Evolutionary conservation across 768 basidiomycete genomes (phyloP).

Genomic region (Lactarius tabidus): DNA sequence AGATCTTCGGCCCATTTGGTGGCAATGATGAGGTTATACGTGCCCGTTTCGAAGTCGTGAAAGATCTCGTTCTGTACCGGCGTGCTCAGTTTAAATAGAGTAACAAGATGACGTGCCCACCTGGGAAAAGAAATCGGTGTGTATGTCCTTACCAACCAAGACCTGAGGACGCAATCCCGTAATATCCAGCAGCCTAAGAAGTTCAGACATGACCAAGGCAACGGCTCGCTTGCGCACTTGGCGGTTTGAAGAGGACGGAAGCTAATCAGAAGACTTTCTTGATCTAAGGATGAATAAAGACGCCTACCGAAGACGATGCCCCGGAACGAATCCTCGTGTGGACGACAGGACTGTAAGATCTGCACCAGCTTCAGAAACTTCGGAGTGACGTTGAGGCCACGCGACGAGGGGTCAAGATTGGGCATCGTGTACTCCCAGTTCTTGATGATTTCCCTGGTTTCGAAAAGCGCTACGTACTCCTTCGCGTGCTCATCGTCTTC

Average conservation of each 20-base stretch:
- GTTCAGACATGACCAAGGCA: slow-evolving; percentile 55
- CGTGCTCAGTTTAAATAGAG: not conserved
- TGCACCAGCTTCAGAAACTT: slow-evolving; percentile 63
- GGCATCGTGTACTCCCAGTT: slow-evolving; percentile 65
- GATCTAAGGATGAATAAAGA: slow-evolving; percentile 13
- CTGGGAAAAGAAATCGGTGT: slow-evolving; percentile 34
- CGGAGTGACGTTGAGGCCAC: slow-evolving; percentile 61
- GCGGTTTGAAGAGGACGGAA: not conserved
- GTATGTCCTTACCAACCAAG: slow-evolving; percentile 38
- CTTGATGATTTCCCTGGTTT: slow-evolving; percentile 42
- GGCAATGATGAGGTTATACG: slow-evolving; percentile 59
- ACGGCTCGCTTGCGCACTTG: slow-evolving; percentile 51
- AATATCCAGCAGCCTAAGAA: slow-evolving; percentile 53
- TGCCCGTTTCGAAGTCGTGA: slow-evolving; percentile 49
- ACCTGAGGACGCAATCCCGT: slow-evolving; percentile 54
- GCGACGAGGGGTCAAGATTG: slow-evolving; percentile 52
- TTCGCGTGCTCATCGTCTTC: slow-evolving; percentile 38
- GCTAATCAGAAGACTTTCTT: not conserved
- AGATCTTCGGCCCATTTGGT: slow-evolving; percentile 58
- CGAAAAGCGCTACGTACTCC: slow-evolving; percentile 29
- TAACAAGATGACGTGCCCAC: slow-evolving; percentile 26
- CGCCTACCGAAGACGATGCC: slow-evolving; percentile 58
- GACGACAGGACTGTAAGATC: slow-evolving; percentile 50
- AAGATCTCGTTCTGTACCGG: slow-evolving; percentile 44
- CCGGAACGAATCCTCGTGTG: slow-evolving; percentile 55